A percentile compares a stretch with the other conserved stretches of the same genome.
phyloP scores from a whole-genome alignment of 495 filamentous ascomycete species.

The Neurospora cerealis region DNA sequence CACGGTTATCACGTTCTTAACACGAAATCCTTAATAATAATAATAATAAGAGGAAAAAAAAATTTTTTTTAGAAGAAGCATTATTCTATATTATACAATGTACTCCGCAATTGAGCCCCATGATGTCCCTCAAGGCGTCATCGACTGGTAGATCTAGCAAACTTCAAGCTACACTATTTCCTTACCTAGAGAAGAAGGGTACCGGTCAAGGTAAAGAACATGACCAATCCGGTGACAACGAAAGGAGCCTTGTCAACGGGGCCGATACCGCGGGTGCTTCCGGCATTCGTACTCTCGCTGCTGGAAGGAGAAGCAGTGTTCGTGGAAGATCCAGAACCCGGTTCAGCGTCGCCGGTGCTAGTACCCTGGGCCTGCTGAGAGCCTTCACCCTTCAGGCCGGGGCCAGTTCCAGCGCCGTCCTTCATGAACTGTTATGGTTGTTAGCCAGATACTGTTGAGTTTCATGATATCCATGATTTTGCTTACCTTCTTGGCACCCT shows the following conservation, averaged over 20 bases:
- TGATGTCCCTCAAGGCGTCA: neutral
- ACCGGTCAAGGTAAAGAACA: conserved; percentile 53
- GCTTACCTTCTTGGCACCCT: conserved; percentile 38
- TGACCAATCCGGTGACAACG: conserved; percentile 42
- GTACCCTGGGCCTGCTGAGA: conserved; percentile 56
- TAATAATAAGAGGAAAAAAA: neutral
- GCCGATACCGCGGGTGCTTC: conserved; percentile 24
- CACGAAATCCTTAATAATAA: too few relatives aligned
- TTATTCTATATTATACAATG: neutral
- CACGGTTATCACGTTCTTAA: neutral
- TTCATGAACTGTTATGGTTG: conserved; percentile 43
- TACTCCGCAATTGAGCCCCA: neutral
- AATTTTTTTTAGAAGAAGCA: neutral
- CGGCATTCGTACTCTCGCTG: conserved; percentile 24
- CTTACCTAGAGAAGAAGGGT: conserved; percentile 47
- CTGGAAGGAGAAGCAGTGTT: conserved; percentile 24
- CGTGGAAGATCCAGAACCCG: conserved; percentile 49
- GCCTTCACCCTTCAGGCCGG: conserved; percentile 61
- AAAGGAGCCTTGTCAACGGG: conserved; percentile 45
- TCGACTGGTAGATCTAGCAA: neutral
- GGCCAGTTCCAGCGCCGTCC: conserved; percentile 60
- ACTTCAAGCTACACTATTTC: neutral
- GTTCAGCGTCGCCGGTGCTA: conserved; percentile 51
- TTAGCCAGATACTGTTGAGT: too few relatives aligned
- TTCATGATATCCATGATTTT: too few relatives aligned